Base-by-base conservation (phyloP, 371 early-diverging fungal genomes). In the Enteropsectra breve region DNA sequence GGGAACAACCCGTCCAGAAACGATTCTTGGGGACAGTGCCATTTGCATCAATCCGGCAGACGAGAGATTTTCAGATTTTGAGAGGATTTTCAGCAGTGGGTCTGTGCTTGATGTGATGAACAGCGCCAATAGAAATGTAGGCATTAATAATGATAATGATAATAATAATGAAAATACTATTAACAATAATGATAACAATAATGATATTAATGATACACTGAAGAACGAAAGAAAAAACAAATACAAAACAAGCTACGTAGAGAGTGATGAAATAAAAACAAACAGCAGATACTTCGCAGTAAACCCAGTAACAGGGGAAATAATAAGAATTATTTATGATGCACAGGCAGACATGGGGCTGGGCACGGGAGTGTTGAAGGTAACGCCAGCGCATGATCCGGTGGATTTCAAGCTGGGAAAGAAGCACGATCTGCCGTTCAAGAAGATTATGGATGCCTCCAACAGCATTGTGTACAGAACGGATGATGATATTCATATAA, bases 331-430 rank as follows among this genome's bases (percentile, higher is more conserved):
- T 65, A 82, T 90, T 37, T 88, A 90, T 75, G 90, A 90, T 70
- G 85, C 86, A 68, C 85, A 86, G 57, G 94, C 90, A 50, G 95
- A 95, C 68, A 87, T 88, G 84, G 85, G 83, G 3, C 92, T 94
- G 76, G 97, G 96, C 80, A 94, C 94, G 30, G 98, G 99, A 79
- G 91, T 93, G 64, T 91, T 98, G 71, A 98, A 98, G 84, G 91
- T 98, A 66, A 96, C 99, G 0, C 94, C 92, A 8, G 94, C 95
- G n/a, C 96, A 97, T 80, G 99, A 98, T 82, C 84, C 85, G 71
- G 91, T 92, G 83, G 99, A 98, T 86, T 97, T 89, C 76, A 87
- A 85, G 73, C 86, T 95, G 45, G 94, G 93, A 70, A 90, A 92
- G 82, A 89, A 91, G 52, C 90, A 96, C 77, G 84, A 86, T 55